Conservation (phyloP, 352 stramenopile genomes). For the Phytopythium kandeliae region DNA sequence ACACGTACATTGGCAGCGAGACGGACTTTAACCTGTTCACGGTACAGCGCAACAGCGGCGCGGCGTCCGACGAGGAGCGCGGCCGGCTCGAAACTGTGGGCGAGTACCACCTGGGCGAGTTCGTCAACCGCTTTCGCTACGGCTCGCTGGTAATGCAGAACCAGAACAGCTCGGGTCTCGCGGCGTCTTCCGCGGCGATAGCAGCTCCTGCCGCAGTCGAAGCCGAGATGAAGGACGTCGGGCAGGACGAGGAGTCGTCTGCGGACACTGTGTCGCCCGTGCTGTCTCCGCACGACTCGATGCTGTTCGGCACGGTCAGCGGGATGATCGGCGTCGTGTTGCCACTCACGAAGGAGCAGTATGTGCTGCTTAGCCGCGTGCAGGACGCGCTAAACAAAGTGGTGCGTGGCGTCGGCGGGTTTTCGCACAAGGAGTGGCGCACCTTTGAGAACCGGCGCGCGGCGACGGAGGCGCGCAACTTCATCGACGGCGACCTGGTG, state of each 20-base stretch:
- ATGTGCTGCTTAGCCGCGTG: conserved; percentile 88
- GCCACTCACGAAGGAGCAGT: conserved; percentile 88
- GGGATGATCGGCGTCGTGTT: conserved; percentile 95
- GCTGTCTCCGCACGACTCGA: conserved; percentile 23
- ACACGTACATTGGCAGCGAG: conserved; percentile 95
- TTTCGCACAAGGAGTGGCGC: conserved; percentile 91
- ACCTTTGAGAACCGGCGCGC: conserved; percentile 90
- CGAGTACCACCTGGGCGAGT: conserved; percentile 95
- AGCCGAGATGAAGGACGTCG: conserved; percentile 54
- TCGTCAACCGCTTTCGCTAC: conserved; percentile 94
- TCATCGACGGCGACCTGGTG: conserved; percentile 95
- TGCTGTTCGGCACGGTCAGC: conserved; percentile 95
- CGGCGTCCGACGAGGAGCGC: conserved; percentile 90
- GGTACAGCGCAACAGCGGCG: conserved; percentile 90
- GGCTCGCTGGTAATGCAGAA: conserved; percentile 95
- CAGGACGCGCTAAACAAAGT: conserved; percentile 87
- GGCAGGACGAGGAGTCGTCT: conserved; percentile 2
- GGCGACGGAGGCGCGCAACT: conserved; percentile 84
- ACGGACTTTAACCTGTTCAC: conserved; percentile 96
- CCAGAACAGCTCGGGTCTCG: conserved; percentile 15
- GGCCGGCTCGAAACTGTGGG: conserved; percentile 90
- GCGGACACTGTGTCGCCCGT: background rate
- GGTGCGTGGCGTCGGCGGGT: conserved; percentile 89
- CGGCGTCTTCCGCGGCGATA: background rate
- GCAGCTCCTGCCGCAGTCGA: background rate